Conservation (phyloP, 164 flowering plant genomes). For the Tetracentron sinense region DNA sequence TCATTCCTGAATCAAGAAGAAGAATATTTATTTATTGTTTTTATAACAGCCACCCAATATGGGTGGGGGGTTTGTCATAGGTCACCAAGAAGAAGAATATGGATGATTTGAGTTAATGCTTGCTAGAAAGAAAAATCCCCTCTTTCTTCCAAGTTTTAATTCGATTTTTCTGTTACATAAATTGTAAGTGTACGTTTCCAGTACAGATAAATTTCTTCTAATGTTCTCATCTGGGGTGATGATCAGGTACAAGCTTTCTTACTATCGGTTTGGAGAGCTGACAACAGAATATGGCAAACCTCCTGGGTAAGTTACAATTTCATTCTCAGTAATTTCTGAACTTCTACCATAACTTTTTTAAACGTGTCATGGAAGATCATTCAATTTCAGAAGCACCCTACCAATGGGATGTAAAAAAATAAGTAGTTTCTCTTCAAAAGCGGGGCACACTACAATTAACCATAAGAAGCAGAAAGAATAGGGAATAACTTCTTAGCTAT, state of each 20-base stretch:
- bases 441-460: not conserved
- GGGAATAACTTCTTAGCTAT: not conserved
- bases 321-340: no score
- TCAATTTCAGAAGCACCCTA: not conserved
- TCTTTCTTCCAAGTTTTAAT: no score
- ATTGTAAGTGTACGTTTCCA: no score
- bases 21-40: no score
- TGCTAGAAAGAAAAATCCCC: no score
- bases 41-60: no score
- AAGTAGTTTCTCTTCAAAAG: not conserved
- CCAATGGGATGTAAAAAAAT: not conserved
- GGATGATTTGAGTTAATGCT: no score
- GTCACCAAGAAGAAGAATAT: no score
- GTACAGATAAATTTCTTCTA: not conserved
- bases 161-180: no score
- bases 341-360: no score
- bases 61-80: no score
- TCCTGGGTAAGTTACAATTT: constrained; percentile 64
- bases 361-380: not conserved
- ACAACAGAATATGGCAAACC: constrained; percentile 89
- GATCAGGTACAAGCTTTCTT: constrained; percentile 89
- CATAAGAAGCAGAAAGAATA: not conserved
- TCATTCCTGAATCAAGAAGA: no score
- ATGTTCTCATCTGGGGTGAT: constrained; percentile 9
- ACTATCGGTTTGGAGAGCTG: constrained; percentile 95